Conservation (phyloP, 2,329 filamentous ascomycete genomes). For the Penicillium thymicola region DNA sequence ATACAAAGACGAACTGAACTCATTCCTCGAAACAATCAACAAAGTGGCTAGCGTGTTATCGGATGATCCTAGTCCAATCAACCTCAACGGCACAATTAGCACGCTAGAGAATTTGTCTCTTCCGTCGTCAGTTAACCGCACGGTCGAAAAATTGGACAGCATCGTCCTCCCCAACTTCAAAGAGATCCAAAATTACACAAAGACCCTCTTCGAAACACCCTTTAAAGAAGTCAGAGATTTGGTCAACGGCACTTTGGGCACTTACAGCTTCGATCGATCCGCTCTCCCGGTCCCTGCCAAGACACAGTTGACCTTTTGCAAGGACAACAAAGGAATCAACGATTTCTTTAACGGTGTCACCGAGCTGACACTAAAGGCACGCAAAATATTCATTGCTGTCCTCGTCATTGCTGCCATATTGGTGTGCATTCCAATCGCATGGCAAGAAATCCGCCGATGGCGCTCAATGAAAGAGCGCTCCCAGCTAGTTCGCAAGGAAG, state of each 20-base stretch:
- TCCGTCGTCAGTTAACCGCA: constrained; percentile 63
- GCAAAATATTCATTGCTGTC: constrained; percentile 72
- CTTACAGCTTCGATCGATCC: constrained; percentile 73
- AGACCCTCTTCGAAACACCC: constrained; percentile 69
- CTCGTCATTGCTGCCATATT: constrained; percentile 68
- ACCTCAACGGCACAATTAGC: constrained; percentile 63
- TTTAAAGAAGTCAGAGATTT: constrained; percentile 75
- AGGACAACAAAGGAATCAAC: constrained; percentile 75
- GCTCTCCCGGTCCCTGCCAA: constrained; percentile 82
- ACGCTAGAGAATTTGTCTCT: constrained; percentile 69
- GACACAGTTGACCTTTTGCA: constrained; percentile 81
- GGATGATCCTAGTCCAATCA: constrained; percentile 52
- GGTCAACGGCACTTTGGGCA: constrained; percentile 67
- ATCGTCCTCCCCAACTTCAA: constrained; percentile 74
- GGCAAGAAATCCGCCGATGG: constrained; percentile 75
- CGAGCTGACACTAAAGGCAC: constrained; percentile 63
- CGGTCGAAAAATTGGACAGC: constrained; percentile 68
- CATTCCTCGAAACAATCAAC: constrained; percentile 55
- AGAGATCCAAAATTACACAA: constrained; percentile 77
- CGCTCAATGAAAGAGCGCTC: constrained; percentile 68
- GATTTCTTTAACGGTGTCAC: constrained; percentile 77
- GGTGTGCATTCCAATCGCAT: constrained; percentile 75
- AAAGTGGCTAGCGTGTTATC: constrained; percentile 52
- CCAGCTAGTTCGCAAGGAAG: constrained; percentile 60
- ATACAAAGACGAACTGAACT: constrained; percentile 57